Conservation (phyloP, 176 grass and related monocot species). For the Leersia perrieri region DNA sequence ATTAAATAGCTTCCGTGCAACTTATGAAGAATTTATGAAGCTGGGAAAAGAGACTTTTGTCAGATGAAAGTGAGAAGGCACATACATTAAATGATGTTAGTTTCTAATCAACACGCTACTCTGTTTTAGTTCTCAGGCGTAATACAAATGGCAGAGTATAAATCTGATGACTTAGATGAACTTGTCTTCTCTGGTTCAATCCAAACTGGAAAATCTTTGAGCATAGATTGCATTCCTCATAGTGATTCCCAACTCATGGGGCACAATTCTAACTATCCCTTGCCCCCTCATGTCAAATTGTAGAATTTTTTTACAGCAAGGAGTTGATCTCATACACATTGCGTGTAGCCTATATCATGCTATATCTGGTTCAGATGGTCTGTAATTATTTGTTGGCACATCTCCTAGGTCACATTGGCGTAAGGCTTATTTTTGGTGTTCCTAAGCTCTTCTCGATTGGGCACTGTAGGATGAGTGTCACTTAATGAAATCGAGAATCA, state of each 20-base stretch:
- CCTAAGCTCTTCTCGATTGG: background rate
- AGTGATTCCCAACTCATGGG: background rate
- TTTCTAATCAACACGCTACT: background rate
- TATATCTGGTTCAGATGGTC: background rate
- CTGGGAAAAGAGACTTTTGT: slow-evolving; percentile 59
- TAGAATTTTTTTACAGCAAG: background rate
- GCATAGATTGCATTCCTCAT: background rate
- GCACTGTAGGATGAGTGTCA: background rate
- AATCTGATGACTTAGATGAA: background rate
- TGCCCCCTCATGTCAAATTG: background rate
- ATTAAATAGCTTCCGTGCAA: slow-evolving; percentile 63
- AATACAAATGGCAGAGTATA: slow-evolving; percentile 14
- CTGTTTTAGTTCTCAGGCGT: slow-evolving; percentile 18
- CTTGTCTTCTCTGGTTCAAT: slow-evolving; percentile 8
- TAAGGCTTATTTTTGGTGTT: background rate
- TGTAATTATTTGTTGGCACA: background rate
- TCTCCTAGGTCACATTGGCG: slow-evolving; percentile 1
- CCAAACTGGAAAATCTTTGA: background rate
- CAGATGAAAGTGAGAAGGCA: slow-evolving; percentile 65
- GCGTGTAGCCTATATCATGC: background rate
- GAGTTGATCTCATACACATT: slow-evolving; percentile 2
- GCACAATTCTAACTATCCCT: background rate
- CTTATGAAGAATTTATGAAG: slow-evolving; percentile 80
- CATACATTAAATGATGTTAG: slow-evolving; percentile 78
- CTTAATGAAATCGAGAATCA: background rate